Evolutionary conservation across 495 filamentous ascomycete species (phyloP), one percentile per base, ranked within the genome.

Genomic region (Neurospora cerealis): DNA sequence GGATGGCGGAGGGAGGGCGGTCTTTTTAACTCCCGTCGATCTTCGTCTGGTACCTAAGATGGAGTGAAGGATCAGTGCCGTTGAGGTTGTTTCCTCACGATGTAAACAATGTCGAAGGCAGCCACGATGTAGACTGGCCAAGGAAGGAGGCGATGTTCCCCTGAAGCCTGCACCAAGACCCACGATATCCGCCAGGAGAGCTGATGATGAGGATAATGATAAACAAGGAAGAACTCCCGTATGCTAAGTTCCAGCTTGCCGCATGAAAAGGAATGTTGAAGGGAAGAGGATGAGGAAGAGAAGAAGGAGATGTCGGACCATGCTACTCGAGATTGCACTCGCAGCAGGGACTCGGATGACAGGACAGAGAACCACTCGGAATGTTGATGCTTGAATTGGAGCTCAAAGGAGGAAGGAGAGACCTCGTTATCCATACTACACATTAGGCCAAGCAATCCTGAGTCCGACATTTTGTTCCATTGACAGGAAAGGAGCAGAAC

Each of bases 51-150:
- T 32, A 32, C 13, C 54, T 66, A 19, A 66, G 54, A 66, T 66
- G 32, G 54, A 66, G 15, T 34, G 54, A 19, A 9, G 54, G 54
- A 19, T 66, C 28, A 36, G 28, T 66, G 54, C 13, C 54, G 28
- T 66, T 19, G 54, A 66, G 54, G 54, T 66, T 66, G 69, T 34
- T 70, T 70, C 69, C 69, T 74, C 48, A 73, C 70, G 70, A 41
- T 73, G 44, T 66, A 66, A 66, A 66, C 54, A 66, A 66, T 66
- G 54, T 66, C 28, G 6, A 66, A 28, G 28, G 54, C 54, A 66
- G 54, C 54, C 54, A 66, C 54, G 54, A 66, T 34, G 54, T 66
- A 34, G 54, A 19, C 54, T 19, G 28, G 54, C 28, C 6, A 66
- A 66, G 54, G 54, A 66, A 66, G 28, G 54, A 66, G 54, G 24